These are phyloP conservation scores for Fusarium piperis DNA, from an alignment of 2,329 filamentous ascomycete genomes.

Conservation along the genomic window DNA sequence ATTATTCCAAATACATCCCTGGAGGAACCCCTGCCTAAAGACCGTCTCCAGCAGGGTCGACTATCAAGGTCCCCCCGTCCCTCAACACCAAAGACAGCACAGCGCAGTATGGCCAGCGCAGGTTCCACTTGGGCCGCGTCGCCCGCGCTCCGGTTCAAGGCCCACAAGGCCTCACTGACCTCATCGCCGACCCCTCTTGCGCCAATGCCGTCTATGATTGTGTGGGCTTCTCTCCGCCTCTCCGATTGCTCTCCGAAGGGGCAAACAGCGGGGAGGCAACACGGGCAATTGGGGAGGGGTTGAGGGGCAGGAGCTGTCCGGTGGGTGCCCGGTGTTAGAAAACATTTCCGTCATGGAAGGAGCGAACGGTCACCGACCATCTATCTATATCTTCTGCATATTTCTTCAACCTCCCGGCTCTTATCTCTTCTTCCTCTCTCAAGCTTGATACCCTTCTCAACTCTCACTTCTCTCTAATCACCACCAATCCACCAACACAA, in stretches of 20 bases:
- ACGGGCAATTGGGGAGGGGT: constrained; percentile 12
- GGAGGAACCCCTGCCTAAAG: background rate
- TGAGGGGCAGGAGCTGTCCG: background rate
- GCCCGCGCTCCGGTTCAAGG: constrained; percentile 27
- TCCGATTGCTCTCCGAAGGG: constrained; percentile 37
- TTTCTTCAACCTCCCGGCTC: constrained; percentile 4
- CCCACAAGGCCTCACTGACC: constrained; percentile 40
- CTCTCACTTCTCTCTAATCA: constrained; percentile 1
- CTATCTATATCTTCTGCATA: constrained; percentile 19
- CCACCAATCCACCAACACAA: background rate
- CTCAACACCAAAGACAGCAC: constrained; percentile 2
- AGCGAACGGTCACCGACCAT: background rate
- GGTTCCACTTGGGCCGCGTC: constrained; percentile 37
- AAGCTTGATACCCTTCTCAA: constrained; percentile 1
- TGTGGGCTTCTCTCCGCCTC: constrained; percentile 35
- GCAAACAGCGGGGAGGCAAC: constrained; percentile 4
- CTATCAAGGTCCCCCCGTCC: constrained; percentile 35
- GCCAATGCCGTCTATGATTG: constrained; percentile 27
- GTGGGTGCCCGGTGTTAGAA: constrained; percentile 6
- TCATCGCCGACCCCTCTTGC: constrained; percentile 36
- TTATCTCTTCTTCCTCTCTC: constrained; percentile 5
- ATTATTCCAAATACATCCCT: constrained; percentile 31
- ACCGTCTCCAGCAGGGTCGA: constrained; percentile 4
- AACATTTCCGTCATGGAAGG: constrained; percentile 8
- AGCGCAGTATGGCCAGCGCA: constrained; percentile 13